phyloP scores from a whole-genome alignment of 345 rosid genomes.

The Eucalyptus microcorys region DNA sequence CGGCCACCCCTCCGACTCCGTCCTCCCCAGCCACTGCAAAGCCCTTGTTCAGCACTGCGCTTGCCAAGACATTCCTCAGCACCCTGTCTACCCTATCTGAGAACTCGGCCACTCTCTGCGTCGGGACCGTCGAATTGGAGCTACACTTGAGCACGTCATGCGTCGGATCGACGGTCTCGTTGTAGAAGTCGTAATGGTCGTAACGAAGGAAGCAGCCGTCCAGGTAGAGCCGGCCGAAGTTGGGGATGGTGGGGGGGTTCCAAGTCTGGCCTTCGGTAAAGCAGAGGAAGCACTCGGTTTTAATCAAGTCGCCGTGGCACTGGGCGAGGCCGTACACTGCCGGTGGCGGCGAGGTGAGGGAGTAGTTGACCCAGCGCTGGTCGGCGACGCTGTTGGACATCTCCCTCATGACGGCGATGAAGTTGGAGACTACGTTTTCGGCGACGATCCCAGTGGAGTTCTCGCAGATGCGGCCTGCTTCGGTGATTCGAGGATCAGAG shows the following conservation, averaged over 20 bases:
- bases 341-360: constrained; percentile 1
- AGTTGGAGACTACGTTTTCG: neutral
- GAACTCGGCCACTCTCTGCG: neutral
- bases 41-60: constrained; percentile 23
- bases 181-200: constrained; percentile 29
- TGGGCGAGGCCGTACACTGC: constrained; percentile 20
- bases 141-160: constrained; percentile 16
- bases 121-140: neutral
- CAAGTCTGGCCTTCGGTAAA: constrained; percentile 8
- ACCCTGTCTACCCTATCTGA: constrained; percentile 9
- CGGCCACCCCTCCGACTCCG: constrained; percentile 1
- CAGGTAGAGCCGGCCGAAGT: constrained; percentile 38
- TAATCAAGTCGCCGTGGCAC: constrained; percentile 32
- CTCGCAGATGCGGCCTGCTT: neutral
- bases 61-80: constrained; percentile 18
- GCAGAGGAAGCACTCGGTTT: constrained; percentile 28
- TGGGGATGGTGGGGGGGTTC: constrained; percentile 15
- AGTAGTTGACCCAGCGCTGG: neutral
- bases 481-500: neutral
- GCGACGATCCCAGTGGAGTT: neutral
- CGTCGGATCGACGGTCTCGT: constrained; percentile 21
- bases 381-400: neutral
- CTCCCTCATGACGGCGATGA: constrained; percentile 3
- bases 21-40: constrained; percentile 18
- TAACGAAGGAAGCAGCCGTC: constrained; percentile 64